Evolutionary conservation across 1,284 basidiomycete species (phyloP).

Genomic region (Heterobasidion irregulare): DNA sequence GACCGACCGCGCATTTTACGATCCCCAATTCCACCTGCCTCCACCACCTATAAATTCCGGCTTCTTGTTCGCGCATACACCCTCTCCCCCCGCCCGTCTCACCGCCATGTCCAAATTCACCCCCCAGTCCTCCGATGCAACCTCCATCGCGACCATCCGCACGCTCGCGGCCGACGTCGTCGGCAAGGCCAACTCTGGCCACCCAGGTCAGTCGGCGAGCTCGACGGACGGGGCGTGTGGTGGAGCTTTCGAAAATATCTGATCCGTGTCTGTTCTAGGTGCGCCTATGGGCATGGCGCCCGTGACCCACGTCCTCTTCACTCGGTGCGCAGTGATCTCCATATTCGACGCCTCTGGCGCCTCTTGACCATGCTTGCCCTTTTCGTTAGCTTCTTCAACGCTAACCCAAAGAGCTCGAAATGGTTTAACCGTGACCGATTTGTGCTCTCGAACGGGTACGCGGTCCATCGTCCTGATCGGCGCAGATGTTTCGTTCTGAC

Average conservation of each 20-base stretch:
- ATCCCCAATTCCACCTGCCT: background rate
- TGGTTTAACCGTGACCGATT: conserved; percentile 92
- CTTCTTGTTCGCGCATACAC: background rate
- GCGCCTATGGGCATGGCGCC: conserved; percentile 93
- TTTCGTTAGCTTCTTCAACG: conserved; percentile 66
- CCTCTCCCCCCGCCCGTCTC: conserved; percentile 11
- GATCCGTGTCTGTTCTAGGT: conserved; percentile 33
- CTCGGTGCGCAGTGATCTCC: conserved; percentile 37
- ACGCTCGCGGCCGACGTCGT: conserved; percentile 68
- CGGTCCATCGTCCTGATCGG: background rate
- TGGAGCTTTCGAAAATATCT: background rate
- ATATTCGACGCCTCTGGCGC: background rate
- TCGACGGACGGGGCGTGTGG: conserved; percentile 5
- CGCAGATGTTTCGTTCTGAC: background rate
- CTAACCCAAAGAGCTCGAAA: conserved; percentile 82
- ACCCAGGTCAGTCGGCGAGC: conserved; percentile 54
- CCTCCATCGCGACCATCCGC: conserved; percentile 60
- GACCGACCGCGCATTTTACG: background rate
- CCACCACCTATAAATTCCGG: background rate
- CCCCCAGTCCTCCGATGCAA: conserved; percentile 39
- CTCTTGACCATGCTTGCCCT: background rate
- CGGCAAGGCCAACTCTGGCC: conserved; percentile 84
- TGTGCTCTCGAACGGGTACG: conserved; percentile 78
- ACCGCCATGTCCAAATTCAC: conserved; percentile 37
- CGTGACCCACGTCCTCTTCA: conserved; percentile 81